These are phyloP conservation scores for Candida lessepsii DNA, from an alignment of 805 yeast species.

Conservation along the genomic window DNA sequence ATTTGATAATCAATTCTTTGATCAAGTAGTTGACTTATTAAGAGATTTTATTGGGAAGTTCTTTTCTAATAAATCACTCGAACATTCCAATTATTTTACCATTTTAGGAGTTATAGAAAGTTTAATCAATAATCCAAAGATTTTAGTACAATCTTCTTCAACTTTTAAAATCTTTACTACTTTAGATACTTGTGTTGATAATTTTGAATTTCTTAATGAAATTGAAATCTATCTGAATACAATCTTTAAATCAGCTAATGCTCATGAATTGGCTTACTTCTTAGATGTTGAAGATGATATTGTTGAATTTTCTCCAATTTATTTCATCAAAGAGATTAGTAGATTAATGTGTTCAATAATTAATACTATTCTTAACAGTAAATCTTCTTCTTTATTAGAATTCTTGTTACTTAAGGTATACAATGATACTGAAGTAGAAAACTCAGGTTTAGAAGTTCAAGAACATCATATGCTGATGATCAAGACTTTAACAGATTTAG, in stretches of 20 bases:
- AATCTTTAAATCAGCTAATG: conserved; percentile 14
- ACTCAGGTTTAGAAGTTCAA: conserved; percentile 20
- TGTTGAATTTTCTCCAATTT: conserved; percentile 34
- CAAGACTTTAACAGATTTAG: conserved; percentile 30
- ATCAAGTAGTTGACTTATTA: conserved; percentile 27
- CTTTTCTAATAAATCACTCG: conserved; percentile 22
- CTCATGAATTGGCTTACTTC: conserved; percentile 18
- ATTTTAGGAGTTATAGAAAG: conserved; percentile 36
- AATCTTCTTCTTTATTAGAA: conserved; percentile 26
- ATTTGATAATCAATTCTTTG: conserved; percentile 21
- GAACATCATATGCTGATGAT: conserved; percentile 26
- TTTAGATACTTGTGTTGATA: conserved; percentile 38
- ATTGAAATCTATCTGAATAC: conserved; percentile 31
- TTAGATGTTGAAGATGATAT: conserved; percentile 25
- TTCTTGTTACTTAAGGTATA: conserved; percentile 28
- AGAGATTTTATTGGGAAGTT: conserved; percentile 25
- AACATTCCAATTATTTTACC: conserved; percentile 33
- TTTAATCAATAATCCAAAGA: conserved; percentile 24
- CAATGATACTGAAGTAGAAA: conserved; percentile 17
- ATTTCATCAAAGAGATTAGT: conserved; percentile 34
- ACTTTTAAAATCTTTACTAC: conserved; percentile 31
- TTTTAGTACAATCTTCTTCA: conserved; percentile 23
- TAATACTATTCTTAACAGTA: conserved; percentile 27
- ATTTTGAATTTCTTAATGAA: conserved; percentile 36
- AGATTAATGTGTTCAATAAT: conserved; percentile 35